Evolutionary conservation across 305 asterid species (phyloP), one percentile per base, ranked within the genome.

Genomic region (Fraxinus xanthoxyloides): DNA sequence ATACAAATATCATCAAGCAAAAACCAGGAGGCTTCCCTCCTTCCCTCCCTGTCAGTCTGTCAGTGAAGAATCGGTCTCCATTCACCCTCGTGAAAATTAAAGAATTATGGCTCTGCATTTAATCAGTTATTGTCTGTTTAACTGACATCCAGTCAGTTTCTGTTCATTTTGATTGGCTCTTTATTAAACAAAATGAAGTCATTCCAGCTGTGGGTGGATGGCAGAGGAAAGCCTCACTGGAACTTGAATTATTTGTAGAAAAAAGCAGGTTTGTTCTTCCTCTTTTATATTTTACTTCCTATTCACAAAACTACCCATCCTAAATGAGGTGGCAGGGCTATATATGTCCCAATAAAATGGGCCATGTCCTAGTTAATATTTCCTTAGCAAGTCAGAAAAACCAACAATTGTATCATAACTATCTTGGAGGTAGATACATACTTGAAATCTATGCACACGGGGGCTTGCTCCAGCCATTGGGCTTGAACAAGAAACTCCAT

Each of bases 391-490:
- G 7, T 70, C 69, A 69, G 54, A 51, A 38, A 34, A 78, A 36
- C 77, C 51, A 65, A 12, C 32, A 72, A 76, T 73, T 72, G 65
- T 67, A 84, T 73, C 82, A 51, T 8, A 63, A 17, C 36, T 38
- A 79, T 75, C 75, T 43, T 23, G 79, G 81, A 70, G 70, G 23
- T 30, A 61, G 83, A 70, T 82, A 85, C 93, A 77, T 91, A 95
- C 99, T 83, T 91, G 92, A 85, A 86, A 89, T 88, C 97, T 89
- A 83, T 92, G 94, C 83, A 79, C 88, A 9, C 90, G 94, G 69
- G 93, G 94, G 82, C 93, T 94, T 85, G 84, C 86, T 83, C 92
- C 93, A 84, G 87, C 92, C 84, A 87, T 92, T 80, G 84, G 86
- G 87, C 83, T 82, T 63, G 88, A 87, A 85, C 91, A 90, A 80